Base-by-base conservation (phyloP, 331 rosid genomes). In the Stylosanthes scabra region DNA sequence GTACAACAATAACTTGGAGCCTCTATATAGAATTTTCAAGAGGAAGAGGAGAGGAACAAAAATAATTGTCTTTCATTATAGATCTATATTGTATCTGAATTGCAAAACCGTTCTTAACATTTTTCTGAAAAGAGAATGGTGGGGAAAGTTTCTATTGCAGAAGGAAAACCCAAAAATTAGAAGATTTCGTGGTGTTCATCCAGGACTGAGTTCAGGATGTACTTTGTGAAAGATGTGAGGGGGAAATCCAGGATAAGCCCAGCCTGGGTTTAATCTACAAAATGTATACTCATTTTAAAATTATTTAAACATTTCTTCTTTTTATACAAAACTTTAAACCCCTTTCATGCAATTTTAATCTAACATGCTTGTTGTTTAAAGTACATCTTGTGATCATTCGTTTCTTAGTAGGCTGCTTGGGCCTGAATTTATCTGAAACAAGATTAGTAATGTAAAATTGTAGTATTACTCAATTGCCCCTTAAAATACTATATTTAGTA, bases 111-210 rank as follows among this genome's bases (percentile, higher is more conserved):
- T 29, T 78, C 50, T 13, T 66, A 39, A 69, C 57, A 59, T 20
- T 52, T 67, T 51, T 13, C 44, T 31, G 20, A 31, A 74, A 74
- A 71, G 8, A 49, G 39, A 62, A 41, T 47, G 10, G 1, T 12
- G 47, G 55, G 65, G 62, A 27, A 55, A 45, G 55, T 70, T 31
- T 67, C 74, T 62, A 16, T 27, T 10, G 13, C 2, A 70, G 44
- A 13, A 76, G 64, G 20, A 69, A 25, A 52, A 70, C 3, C 8
- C 25, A 41, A 20, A 50, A 50, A 60, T 63, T 20, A 20, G 14
- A 71, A 77, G 51, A 58, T 74, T 68, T 70, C 58, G 34, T 25
- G 12, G 47, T n/a, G 51, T 64, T 74, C 11, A 55, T 60, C 45
- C 20, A 60, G 60, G 66, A 72, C 58, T 40, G 56, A 64, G n/a